Evolutionary conservation across 2,329 filamentous ascomycete genomes (phyloP).

Genomic region (Geosmithia putterillii): DNA sequence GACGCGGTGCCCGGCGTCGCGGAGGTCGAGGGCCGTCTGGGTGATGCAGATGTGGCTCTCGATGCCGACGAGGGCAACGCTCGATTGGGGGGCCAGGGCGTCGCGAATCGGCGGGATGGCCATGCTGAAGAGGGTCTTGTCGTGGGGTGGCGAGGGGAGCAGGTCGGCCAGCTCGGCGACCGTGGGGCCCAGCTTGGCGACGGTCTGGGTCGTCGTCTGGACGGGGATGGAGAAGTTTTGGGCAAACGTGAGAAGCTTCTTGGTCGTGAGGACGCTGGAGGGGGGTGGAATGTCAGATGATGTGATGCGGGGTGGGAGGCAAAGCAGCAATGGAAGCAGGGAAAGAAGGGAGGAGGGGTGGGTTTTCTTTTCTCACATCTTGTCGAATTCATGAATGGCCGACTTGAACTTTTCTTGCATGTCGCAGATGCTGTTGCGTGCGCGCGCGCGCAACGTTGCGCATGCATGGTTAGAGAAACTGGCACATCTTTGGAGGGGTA

Average conservation of each 20-base stretch:
- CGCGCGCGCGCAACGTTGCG: no score
- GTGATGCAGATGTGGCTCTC: conserved; percentile 91
- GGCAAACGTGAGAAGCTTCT: conserved; percentile 56
- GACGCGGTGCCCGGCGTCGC: conserved; percentile 63
- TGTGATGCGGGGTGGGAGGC: no score
- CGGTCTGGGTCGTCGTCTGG: conserved; percentile 78
- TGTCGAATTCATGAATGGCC: conserved; percentile 75
- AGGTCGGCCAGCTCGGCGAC: conserved; percentile 55
- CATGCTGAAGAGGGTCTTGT: conserved; percentile 93
- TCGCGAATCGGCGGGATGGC: conserved; percentile 50
- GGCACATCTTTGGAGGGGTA: neutral
- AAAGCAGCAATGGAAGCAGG: no score
- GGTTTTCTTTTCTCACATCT: conserved; percentile 44
- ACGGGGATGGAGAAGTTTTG: conserved; percentile 62
- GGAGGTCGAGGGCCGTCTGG: conserved; percentile 77
- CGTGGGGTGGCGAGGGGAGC: conserved; percentile 45
- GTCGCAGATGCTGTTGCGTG: conserved; percentile 66
- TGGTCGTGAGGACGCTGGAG: conserved; percentile 48
- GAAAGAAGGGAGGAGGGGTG: neutral
- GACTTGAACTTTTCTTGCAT: conserved; percentile 85
- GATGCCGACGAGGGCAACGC: conserved; percentile 76
- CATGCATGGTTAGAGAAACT: neutral
- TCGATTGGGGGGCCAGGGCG: conserved; percentile 15
- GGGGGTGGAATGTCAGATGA: conserved; percentile 5
- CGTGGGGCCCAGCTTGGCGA: conserved; percentile 64